Base-by-base conservation (phyloP, 768 basidiomycete genomes). In the Obba rivulosa region DNA sequence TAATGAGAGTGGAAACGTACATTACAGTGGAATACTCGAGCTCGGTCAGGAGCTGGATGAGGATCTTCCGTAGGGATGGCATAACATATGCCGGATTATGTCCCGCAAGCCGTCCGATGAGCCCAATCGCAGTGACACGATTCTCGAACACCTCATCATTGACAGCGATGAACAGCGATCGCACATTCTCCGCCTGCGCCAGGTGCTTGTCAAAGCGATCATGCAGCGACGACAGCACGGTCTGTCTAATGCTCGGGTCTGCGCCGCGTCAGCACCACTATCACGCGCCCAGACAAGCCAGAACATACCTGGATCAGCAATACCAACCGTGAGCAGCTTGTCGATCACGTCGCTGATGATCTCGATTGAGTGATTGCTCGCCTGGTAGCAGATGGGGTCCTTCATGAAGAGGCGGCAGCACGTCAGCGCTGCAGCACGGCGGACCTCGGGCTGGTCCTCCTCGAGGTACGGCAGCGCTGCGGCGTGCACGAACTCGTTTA, bases 51-150 rank as follows among this genome's bases (percentile, higher is more conserved):
- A 99, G 78, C 62, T 98, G 95, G 47, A 98, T 96, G 50, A 99
- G 73, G 1, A 93, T 85, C 66, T 98, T 98, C 41, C 96, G 80
- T 20, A 99, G 73, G 3, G 92, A 92, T 8, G 96, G 95, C 87
- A 99, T 97, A 17, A 99, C 93, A 70, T 97, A 96, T 14, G 96
- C 96, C 0, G 96, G 96, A 60, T 99, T 99, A 66, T 95, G 90
- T 57, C 83, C 81, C 3, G 94, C 91, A 21, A 99, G 78, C 22
- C 96, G 83, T 1, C 96, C 96, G 50, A 99, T 97, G 53, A 98
- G 76, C 18, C 70, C 69, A 45, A 98, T 90, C 2, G 94, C 94
- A n/a, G 85, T 82, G 22, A 92, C 81, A 18, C 96, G 83, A 62
- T 96, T 96, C 42, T 87, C 86, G 66, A 94, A 97, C 7, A 87